A percentile compares a stretch with the other conserved stretches of the same genome.
Conservation (phyloP, 257 asterid genomes). For the Solanum habrochaites region DNA sequence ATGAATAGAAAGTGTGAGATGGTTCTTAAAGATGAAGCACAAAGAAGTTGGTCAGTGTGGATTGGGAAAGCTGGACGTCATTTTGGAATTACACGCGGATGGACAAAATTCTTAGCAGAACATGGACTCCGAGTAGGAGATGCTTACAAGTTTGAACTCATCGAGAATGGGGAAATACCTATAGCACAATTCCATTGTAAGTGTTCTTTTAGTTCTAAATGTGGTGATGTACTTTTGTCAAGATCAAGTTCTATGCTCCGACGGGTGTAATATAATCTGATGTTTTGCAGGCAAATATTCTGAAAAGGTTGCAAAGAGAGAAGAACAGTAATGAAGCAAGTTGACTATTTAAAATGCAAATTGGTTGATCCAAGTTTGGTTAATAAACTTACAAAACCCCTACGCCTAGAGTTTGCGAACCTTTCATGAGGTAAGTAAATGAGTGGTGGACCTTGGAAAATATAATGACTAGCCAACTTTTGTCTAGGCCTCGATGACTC, state of each 20-base stretch:
- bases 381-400: background rate
- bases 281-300: background rate
- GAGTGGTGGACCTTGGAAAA: background rate
- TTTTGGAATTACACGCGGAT: background rate
- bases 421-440: background rate
- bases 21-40: background rate
- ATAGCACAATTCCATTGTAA: background rate
- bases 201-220: background rate
- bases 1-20: background rate
- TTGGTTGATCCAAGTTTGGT: background rate
- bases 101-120: background rate
- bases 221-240: background rate
- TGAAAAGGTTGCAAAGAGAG: background rate
- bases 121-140: constrained; percentile 9
- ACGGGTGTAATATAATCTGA: background rate
- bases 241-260: background rate
- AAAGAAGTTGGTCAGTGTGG: background rate
- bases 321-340: background rate
- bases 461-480: background rate
- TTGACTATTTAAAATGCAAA: background rate
- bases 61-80: background rate
- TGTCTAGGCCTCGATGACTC: background rate
- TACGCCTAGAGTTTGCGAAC: background rate
- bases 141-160: constrained; percentile 10
- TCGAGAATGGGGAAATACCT: constrained; percentile 2